Percentiles rank a stretch among this genome's conserved stretches.
phyloP scores from a whole-genome alignment of 2,329 filamentous ascomycete species.

The Claviceps capensis region DNA sequence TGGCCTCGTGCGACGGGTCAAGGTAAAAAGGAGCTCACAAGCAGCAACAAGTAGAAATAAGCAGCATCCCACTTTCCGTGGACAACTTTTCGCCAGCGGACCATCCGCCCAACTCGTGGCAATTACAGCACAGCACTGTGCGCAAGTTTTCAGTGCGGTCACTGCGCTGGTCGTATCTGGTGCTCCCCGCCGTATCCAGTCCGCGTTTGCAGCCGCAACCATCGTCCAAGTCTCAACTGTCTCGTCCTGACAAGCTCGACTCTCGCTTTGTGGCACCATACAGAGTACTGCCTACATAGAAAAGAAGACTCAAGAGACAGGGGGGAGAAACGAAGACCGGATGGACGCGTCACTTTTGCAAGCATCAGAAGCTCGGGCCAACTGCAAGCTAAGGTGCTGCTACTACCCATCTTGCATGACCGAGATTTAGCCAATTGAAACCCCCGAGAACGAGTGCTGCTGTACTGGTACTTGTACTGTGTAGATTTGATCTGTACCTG shows the following conservation, averaged over 20 bases:
- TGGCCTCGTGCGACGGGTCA: not conserved
- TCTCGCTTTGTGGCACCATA: conserved; percentile 3
- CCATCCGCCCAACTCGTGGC: not conserved
- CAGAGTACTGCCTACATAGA: not conserved
- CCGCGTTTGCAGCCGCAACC: not conserved
- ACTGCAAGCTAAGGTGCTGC: not conserved
- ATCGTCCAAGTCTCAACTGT: not conserved
- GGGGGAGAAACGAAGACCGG: not conserved
- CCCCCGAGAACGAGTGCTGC: not conserved
- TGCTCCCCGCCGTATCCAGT: not conserved
- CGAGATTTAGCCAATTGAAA: not conserved
- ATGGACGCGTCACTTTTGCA: conserved; percentile 1
- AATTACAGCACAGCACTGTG: too few species aligned
- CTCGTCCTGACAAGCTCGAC: not conserved
- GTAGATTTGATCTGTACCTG: too few species aligned
- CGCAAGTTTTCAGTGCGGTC: not conserved
- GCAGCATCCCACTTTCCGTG: not conserved
- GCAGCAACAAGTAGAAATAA: not conserved
- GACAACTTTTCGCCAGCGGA: not conserved
- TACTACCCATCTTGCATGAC: conserved; percentile 1
- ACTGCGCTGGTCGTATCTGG: not conserved
- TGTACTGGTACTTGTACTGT: too few species aligned
- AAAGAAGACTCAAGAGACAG: not conserved
- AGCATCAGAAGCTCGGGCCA: not conserved
- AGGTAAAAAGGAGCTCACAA: not conserved